Conservation (phyloP, 2,329 filamentous ascomycete genomes). For the Talaromyces islandicus region DNA sequence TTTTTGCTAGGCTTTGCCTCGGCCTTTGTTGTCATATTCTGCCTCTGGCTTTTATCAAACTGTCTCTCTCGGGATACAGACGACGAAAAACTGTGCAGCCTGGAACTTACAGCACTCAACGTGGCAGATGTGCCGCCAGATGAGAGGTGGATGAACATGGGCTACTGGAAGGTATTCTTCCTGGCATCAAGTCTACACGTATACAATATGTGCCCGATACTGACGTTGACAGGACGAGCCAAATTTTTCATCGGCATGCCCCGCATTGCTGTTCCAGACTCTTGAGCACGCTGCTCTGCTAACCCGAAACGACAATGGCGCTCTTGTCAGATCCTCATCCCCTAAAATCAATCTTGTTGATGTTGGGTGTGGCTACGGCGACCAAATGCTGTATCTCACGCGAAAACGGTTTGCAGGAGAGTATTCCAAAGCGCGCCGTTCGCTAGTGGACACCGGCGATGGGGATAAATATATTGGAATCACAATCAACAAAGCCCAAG, state of each 20-base stretch:
- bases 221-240: constrained; percentile 13
- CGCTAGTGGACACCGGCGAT: background rate
- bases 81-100: background rate
- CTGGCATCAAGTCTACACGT: background rate
- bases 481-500: background rate
- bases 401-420: background rate
- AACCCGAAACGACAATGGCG: constrained; percentile 7
- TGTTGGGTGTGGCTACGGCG: constrained; percentile 54
- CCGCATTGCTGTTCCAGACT: constrained; percentile 44
- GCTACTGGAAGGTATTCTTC: constrained; percentile 48
- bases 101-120: background rate
- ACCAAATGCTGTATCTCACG: constrained; percentile 48
- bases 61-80: background rate
- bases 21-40: background rate
- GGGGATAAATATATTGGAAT: background rate
- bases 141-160: constrained; percentile 60
- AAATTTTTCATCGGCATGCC: constrained; percentile 41
- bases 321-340: constrained; percentile 2
- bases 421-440: background rate
- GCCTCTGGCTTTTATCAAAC: background rate
- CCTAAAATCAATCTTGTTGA: constrained; percentile 34
- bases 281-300: constrained; percentile 40
- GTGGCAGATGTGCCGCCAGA: constrained; percentile 24
- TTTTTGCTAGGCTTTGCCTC: background rate
- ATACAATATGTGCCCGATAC: background rate